These are phyloP conservation scores for Yamadazyma triangularis DNA, from an alignment of 1,139 yeast genomes.

Conservation along the genomic window DNA sequence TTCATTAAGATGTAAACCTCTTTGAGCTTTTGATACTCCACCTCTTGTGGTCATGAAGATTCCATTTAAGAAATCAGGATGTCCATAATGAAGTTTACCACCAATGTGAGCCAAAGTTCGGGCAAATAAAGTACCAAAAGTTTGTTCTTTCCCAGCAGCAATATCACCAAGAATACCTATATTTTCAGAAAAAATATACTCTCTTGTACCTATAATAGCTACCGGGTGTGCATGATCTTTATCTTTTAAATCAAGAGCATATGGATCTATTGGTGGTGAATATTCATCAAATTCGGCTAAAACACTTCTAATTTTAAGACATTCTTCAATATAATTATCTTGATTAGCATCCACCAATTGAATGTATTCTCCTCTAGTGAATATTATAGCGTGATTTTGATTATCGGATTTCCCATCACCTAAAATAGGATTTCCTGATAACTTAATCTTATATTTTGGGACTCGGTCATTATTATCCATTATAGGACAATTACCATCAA, in stretches of 20 bases:
- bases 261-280: conserved; percentile 28
- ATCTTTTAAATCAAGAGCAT: conserved; percentile 20
- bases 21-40: conserved; percentile 53
- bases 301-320: conserved; percentile 48
- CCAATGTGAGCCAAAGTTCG: conserved; percentile 53
- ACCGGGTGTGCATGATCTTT: conserved; percentile 35
- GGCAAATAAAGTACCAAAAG: conserved; percentile 53
- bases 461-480: conserved; percentile 28
- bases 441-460: conserved; percentile 41
- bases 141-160: conserved; percentile 57
- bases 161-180: conserved; percentile 52
- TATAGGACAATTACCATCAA: conserved; percentile 44
- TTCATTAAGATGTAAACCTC: conserved; percentile 51
- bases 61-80: conserved; percentile 49
- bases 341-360: conserved; percentile 56
- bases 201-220: conserved; percentile 53
- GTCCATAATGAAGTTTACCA: conserved; percentile 54
- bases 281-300: conserved; percentile 49
- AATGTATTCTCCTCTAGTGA: conserved; percentile 50
- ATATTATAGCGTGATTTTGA: conserved; percentile 48
- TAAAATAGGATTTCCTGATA: conserved; percentile 51
- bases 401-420: conserved; percentile 59
- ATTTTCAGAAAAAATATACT: conserved; percentile 52
- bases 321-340: conserved; percentile 53
- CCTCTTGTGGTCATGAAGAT: conserved; percentile 53